These are phyloP conservation scores for Fraxinus floribunda DNA, from an alignment of 305 asterid genomes.

Conservation along the genomic window DNA sequence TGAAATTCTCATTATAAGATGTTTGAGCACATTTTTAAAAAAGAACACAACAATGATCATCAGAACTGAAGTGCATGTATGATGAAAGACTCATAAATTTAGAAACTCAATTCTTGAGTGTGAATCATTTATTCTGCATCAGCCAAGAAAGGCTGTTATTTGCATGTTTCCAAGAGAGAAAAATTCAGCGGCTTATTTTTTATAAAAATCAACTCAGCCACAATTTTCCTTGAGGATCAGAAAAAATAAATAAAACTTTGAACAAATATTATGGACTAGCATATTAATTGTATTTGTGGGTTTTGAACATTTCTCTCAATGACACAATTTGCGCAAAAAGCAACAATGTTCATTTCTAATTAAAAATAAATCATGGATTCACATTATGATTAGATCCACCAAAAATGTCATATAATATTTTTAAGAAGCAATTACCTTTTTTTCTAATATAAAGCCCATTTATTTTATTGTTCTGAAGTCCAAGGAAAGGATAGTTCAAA, in stretches of 20 bases:
- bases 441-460: not conserved
- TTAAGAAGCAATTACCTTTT: not conserved
- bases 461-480: not conserved
- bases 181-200: not conserved
- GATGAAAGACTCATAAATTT: constrained; percentile 6
- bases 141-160: not conserved
- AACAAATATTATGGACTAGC: not conserved
- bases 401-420: not conserved
- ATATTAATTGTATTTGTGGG: not conserved
- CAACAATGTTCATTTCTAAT: not conserved
- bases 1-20: constrained; percentile 8
- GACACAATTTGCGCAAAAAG: not conserved
- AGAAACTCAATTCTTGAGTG: not conserved
- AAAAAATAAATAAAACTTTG: constrained; percentile 6
- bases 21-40: not conserved
- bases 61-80: constrained; percentile 1
- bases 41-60: not conserved
- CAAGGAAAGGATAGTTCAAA: not conserved
- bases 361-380: not conserved
- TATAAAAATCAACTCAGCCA: not conserved
- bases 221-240: constrained; percentile 10
- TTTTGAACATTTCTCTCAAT: not conserved
- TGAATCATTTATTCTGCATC: not conserved
- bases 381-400: not conserved
- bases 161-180: not conserved